Evolutionary conservation across 2,329 filamentous ascomycete species (phyloP), one percentile per base, ranked within the genome.

Genomic region (Fusarium sp.): DNA sequence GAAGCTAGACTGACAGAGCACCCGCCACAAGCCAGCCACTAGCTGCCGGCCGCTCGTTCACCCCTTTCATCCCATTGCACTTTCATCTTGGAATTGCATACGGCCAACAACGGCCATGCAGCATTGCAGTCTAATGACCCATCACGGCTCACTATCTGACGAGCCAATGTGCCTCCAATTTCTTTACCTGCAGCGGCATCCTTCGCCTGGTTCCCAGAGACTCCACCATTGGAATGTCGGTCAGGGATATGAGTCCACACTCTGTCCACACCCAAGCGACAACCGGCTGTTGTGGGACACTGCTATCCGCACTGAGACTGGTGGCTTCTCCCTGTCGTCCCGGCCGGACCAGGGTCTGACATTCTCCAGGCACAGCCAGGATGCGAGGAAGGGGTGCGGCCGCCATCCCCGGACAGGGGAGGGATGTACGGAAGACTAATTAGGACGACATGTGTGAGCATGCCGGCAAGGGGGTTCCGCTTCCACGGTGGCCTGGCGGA

Each of bases 401-500:
- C 74, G 72, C 75, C 67, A 76, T 78, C 77, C 77, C 77, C 75
- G 71, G 75, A 77, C 73, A 69, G 67, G 74, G 72, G 72, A 68
- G 68, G 58, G 67, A 66, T 69, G 58, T 67, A 61, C 59, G 54
- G 65, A 76, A 73, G 57, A 75, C 72, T 68, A 68, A 66, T 65
- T 74, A 41, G 64, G 67, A 71, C 66, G 67, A 76, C 63, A 66
- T 70, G 67, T 66, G 64, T 64, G 56, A 69, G 64, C 39, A 60
- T 69, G 65, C 78, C 79, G 79, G 79, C 68, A 80, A 80, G 71
- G 75, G 75, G 71, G 64, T 80, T 78, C 78, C 78, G 79, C 78
- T 80, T 78, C 77, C 78, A 80, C 77, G 77, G 78, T 71, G 77
- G 74, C 67, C 70, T 39, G 60, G 63, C 29, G 60, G 60, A 67